phyloP scores from a whole-genome alignment of 1,284 basidiomycete genomes.

The Microbotryum intermedium region DNA sequence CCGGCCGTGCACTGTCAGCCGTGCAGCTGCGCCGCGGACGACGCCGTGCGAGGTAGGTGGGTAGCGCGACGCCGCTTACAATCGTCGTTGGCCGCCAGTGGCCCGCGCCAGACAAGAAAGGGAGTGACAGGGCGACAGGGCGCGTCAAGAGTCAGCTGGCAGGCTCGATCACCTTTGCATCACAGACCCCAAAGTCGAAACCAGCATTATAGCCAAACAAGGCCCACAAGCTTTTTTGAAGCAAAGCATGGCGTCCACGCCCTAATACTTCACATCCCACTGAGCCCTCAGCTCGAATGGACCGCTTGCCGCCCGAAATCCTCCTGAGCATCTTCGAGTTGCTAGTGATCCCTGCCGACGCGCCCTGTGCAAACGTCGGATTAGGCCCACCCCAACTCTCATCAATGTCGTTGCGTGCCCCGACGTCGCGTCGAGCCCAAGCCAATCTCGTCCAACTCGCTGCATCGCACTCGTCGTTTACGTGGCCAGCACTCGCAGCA shows the following conservation, averaged over 20 bases:
- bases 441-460: neutral
- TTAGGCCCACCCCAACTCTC: too few relatives aligned
- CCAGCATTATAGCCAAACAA: neutral
- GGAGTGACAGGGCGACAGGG: too few relatives aligned
- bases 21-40: too few relatives aligned
- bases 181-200: neutral
- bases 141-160: too few relatives aligned
- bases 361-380: neutral
- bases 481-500: slow-evolving; percentile 2
- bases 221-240: neutral
- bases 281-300: neutral
- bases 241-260: neutral
- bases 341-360: neutral
- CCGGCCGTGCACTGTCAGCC: too few relatives aligned
- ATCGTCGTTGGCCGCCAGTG: too few relatives aligned
- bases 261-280: neutral
- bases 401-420: neutral
- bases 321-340: slow-evolving; percentile 3
- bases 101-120: too few relatives aligned
- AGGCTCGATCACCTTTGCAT: too few relatives aligned
- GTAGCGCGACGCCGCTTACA: too few relatives aligned
- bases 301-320: slow-evolving; percentile 8
- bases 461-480: slow-evolving; percentile 5
- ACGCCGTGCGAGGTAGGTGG: too few relatives aligned
- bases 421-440: neutral